Evolutionary conservation across 352 stramenopile species (phyloP).

Genomic region (Phytophthora tubulina): DNA sequence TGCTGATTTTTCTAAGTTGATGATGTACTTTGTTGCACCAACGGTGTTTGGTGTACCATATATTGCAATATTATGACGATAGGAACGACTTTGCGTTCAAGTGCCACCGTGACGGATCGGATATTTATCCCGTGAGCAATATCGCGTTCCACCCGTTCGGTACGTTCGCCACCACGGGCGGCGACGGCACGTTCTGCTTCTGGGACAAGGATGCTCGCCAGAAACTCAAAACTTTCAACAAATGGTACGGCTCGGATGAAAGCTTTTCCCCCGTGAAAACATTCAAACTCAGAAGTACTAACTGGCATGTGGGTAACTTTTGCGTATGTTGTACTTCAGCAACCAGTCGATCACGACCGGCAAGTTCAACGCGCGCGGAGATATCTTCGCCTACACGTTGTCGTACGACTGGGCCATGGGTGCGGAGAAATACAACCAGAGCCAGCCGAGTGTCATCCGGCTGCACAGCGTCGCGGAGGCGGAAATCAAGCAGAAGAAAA

Average conservation of each 20-base stretch:
- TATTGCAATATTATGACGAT: neutral
- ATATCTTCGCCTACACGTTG: conserved; percentile 96
- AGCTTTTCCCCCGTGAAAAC: neutral
- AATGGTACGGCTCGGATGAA: conserved; percentile 52
- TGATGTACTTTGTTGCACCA: conserved; percentile 6
- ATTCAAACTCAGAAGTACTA: neutral
- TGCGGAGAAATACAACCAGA: conserved; percentile 89
- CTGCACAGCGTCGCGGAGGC: conserved; percentile 93
- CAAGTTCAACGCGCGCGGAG: conserved; percentile 94
- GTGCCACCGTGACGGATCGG: conserved; percentile 87
- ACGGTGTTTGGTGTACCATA: conserved; percentile 8
- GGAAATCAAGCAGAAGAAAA: conserved; percentile 97
- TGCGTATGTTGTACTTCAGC: conserved; percentile 40
- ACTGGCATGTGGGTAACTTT: neutral
- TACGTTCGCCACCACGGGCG: conserved; percentile 97
- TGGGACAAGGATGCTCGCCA: conserved; percentile 99
- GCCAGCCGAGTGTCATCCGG: conserved; percentile 92
- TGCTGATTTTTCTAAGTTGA: neutral
- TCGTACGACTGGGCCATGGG: conserved; percentile 98
- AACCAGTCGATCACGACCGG: conserved; percentile 92
- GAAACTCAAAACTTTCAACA: conserved; percentile 93
- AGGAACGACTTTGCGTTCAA: conserved; percentile 94
- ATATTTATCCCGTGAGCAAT: conserved; percentile 92
- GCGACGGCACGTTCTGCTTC: conserved; percentile 97
- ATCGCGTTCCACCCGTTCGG: conserved; percentile 94